These are phyloP conservation scores for Penicillium turbatum DNA, from an alignment of 495 filamentous ascomycete species.

Conservation along the genomic window DNA sequence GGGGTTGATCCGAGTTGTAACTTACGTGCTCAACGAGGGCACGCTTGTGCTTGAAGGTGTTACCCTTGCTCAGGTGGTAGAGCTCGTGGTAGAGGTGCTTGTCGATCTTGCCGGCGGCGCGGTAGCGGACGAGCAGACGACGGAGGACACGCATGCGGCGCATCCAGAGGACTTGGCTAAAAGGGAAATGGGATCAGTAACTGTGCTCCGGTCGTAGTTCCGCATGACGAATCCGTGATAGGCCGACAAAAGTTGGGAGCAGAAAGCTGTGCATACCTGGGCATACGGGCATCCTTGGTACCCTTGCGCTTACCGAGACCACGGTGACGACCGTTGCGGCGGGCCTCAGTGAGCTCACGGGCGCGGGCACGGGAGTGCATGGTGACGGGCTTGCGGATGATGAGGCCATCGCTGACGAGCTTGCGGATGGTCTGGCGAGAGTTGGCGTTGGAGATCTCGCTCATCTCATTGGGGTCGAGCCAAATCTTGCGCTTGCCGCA, in stretches of 20 bases:
- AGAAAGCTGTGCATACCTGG: conserved; percentile 63
- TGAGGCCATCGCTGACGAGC: conserved; percentile 98
- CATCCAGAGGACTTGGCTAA: conserved; percentile 97
- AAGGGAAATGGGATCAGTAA: conserved; percentile 17
- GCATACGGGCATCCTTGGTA: conserved; percentile 99
- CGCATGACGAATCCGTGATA: not conserved
- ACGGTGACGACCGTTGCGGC: conserved; percentile 90
- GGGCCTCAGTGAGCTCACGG: conserved; percentile 82
- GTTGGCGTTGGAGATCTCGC: conserved; percentile 99
- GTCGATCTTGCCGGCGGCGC: conserved; percentile 99
- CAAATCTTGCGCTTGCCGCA: conserved; percentile 99
- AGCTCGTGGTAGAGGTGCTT: conserved; percentile 99
- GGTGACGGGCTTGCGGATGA: conserved; percentile 99
- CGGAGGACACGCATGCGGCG: conserved; percentile 98
- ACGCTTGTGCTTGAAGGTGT: conserved; percentile 99
- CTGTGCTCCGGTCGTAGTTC: conserved; percentile 5
- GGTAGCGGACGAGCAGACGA: conserved; percentile 98
- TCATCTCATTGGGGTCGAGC: conserved; percentile 99
- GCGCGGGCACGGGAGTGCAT: conserved; percentile 98
- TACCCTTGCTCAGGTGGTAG: conserved; percentile 99
- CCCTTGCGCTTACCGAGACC: conserved; percentile 99
- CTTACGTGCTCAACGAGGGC: conserved; percentile 98
- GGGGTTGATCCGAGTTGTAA: conserved; percentile 25
- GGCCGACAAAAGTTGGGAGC: not conserved
- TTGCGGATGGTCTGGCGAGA: conserved; percentile 99